Conservation (phyloP, 1,139 yeast genomes). For the Pichia sp. region DNA sequence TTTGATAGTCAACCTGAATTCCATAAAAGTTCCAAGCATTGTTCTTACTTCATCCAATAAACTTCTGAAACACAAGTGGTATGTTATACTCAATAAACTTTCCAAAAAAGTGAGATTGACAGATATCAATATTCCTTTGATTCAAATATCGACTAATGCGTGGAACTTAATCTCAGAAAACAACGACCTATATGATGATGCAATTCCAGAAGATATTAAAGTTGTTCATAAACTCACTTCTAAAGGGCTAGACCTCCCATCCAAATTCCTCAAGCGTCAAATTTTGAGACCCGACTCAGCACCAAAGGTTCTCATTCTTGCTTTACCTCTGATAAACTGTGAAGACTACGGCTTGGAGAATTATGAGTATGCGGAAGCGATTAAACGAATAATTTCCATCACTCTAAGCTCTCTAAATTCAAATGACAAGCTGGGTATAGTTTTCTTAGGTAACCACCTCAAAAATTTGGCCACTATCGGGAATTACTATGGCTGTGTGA, state of each 20-base stretch:
- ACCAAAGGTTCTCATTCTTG: constrained; percentile 43
- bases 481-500: constrained; percentile 48
- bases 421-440: constrained; percentile 47
- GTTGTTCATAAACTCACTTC: constrained; percentile 32
- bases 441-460: constrained; percentile 42
- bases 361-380: constrained; percentile 29
- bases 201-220: constrained; percentile 35
- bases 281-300: constrained; percentile 34
- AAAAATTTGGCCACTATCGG: constrained; percentile 33
- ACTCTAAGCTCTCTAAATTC: constrained; percentile 31
- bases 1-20: constrained; percentile 34
- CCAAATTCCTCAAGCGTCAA: constrained; percentile 31
- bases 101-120: constrained; percentile 13
- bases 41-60: constrained; percentile 32
- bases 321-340: constrained; percentile 29
- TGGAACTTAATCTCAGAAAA: constrained; percentile 33
- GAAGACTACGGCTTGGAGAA: constrained; percentile 23
- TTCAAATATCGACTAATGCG: constrained; percentile 45
- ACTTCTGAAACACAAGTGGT: constrained; percentile 38
- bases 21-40: constrained; percentile 41
- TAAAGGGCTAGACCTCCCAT: constrained; percentile 35
- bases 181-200: constrained; percentile 16
- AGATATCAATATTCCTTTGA: constrained; percentile 30
- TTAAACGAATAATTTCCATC: constrained; percentile 28
- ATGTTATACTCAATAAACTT: constrained; percentile 26